phyloP scores from a whole-genome alignment of 345 rosid genomes.

The Syzygium aqueum region DNA sequence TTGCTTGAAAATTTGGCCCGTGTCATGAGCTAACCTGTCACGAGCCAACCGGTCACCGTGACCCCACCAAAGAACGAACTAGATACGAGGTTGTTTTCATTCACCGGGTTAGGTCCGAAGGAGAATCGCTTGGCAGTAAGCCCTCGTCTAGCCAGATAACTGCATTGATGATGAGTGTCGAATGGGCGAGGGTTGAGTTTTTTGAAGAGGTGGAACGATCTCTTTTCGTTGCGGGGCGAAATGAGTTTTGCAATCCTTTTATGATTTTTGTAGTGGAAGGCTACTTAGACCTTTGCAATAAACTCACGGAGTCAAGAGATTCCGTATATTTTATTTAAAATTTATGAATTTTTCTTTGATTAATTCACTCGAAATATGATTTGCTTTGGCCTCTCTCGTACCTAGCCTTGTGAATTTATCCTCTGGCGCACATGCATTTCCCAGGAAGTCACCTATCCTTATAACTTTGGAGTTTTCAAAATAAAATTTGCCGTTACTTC shows the following conservation, averaged over 20 bases:
- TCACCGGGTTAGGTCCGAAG: fast-evolving
- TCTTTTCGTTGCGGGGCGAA: neutral
- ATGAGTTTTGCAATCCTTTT: too few species aligned
- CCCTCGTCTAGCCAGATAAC: neutral
- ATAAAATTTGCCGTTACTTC: too few species aligned
- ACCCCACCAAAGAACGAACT: neutral
- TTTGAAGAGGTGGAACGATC: too few species aligned
- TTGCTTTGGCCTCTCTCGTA: too few species aligned
- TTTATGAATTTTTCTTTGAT: too few species aligned
- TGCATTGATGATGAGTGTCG: neutral
- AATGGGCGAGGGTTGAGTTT: too few species aligned
- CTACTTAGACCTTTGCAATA: neutral
- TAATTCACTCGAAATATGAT: too few species aligned
- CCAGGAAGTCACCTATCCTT: too few species aligned
- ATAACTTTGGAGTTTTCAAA: too few species aligned
- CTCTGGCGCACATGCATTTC: too few species aligned
- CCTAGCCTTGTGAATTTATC: too few species aligned
- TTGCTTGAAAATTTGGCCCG: neutral
- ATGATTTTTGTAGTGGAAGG: neutral
- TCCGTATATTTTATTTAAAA: too few species aligned
- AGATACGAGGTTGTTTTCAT: neutral
- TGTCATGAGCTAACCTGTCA: neutral
- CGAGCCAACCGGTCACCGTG: neutral
- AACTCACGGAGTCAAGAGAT: fast-evolving
- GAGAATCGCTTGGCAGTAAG: neutral